These are phyloP conservation scores for Ganoderma lucidum DNA, from an alignment of 1,284 basidiomycete genomes.

Conservation along the genomic window DNA sequence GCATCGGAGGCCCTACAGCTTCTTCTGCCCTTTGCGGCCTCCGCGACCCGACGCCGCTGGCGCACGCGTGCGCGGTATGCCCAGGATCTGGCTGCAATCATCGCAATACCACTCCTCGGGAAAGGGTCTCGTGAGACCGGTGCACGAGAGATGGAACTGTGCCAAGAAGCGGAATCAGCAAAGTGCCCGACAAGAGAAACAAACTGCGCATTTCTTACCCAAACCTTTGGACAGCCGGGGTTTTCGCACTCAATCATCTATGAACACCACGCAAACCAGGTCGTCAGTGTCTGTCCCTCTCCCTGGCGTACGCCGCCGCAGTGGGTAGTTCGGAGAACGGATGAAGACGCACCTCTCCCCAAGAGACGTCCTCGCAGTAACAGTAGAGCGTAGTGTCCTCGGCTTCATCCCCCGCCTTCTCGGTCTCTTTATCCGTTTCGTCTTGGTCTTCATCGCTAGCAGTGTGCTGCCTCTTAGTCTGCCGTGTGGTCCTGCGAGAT, in stretches of 20 bases:
- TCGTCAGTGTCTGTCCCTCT: not conserved
- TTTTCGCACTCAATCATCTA: constrained; percentile 80
- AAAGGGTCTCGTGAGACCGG: constrained; percentile 64
- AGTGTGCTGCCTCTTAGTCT: constrained; percentile 52
- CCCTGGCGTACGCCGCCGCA: not conserved
- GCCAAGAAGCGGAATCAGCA: not conserved
- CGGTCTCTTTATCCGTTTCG: constrained; percentile 37
- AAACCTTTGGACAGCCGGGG: constrained; percentile 69
- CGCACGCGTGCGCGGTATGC: constrained; percentile 22
- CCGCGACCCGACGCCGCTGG: constrained; percentile 21
- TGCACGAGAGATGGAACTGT: constrained; percentile 70
- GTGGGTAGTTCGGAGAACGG: not conserved
- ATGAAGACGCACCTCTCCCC: constrained; percentile 60
- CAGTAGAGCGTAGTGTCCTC: constrained; percentile 69
- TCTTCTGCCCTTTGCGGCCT: constrained; percentile 43
- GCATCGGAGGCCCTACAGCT: constrained; percentile 21
- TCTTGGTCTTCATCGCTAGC: constrained; percentile 50
- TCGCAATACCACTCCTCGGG: constrained; percentile 69
- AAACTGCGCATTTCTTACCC: constrained; percentile 53
- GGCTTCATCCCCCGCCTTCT: constrained; percentile 54
- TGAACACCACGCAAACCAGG: not conserved
- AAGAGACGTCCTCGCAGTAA: constrained; percentile 70
- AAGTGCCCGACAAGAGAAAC: not conserved
- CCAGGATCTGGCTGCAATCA: constrained; percentile 50
- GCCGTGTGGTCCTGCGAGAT: constrained; percentile 28